These are phyloP conservation scores for Eucalyptus regnans DNA, from an alignment of 345 rosid genomes.

Conservation along the genomic window DNA sequence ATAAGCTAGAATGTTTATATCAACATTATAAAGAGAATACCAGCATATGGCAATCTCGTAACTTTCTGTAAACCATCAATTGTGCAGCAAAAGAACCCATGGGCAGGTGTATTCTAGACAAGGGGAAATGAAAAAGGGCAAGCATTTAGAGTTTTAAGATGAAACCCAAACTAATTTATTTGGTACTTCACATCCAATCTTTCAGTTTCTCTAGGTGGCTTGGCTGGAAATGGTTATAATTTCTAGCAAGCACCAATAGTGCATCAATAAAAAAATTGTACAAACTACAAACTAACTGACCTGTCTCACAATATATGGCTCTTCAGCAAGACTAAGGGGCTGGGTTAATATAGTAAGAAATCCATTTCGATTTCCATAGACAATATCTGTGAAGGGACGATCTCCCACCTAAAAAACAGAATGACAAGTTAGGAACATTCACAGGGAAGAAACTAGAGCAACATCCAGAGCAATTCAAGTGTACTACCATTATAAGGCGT, in stretches of 20 bases:
- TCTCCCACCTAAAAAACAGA: slow-evolving; percentile 71
- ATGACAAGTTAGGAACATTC: background rate
- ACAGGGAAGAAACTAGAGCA: background rate
- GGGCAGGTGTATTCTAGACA: background rate
- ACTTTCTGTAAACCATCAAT: background rate
- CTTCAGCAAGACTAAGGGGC: slow-evolving; percentile 71
- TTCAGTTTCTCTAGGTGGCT: background rate
- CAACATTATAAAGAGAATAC: background rate
- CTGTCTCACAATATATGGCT: slow-evolving; percentile 95
- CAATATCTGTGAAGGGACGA: slow-evolving; percentile 89
- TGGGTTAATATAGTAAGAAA: slow-evolving; percentile 68
- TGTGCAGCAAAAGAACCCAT: background rate
- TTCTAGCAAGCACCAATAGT: background rate
- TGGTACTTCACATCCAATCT: background rate
- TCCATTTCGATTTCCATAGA: slow-evolving; percentile 80
- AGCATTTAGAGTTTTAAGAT: background rate
- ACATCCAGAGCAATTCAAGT: background rate
- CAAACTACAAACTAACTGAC: slow-evolving; percentile 22
- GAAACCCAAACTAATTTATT: background rate
- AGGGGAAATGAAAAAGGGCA: background rate
- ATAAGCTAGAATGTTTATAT: background rate
- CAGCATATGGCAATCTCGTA: background rate
- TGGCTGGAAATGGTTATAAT: background rate
- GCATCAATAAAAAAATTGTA: background rate
- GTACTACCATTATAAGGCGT: slow-evolving; percentile 68